These are phyloP conservation scores for Auricularia heimuer DNA, from an alignment of 768 basidiomycete genomes.

Conservation along the genomic window DNA sequence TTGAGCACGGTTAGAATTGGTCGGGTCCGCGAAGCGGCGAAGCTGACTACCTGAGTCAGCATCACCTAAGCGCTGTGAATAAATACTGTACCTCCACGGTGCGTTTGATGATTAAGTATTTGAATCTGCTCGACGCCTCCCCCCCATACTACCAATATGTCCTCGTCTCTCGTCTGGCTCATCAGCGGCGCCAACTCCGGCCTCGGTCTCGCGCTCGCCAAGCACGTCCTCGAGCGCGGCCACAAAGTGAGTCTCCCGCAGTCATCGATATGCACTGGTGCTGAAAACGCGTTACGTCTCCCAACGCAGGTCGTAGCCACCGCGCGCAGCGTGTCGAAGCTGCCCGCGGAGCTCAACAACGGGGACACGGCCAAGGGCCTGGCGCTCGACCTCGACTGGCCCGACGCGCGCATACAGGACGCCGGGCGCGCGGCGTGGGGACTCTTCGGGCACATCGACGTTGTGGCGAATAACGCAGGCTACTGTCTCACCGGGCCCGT, in stretches of 20 bases:
- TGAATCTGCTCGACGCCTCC: not conserved
- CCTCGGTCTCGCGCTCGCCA: slow-evolving; percentile 18
- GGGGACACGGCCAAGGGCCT: not conserved
- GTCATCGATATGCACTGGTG: not conserved
- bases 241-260: slow-evolving; percentile 11
- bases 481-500: not conserved
- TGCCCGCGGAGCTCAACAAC: not conserved
- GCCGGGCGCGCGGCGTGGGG: not conserved
- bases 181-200: slow-evolving; percentile 21
- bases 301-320: not conserved
- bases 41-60: no score
- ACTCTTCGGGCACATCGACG: not conserved
- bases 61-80: not conserved
- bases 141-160: not conserved
- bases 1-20: no score
- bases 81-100: not conserved
- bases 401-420: not conserved
- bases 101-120: not conserved
- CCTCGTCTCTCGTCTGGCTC: slow-evolving; percentile 12
- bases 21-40: no score
- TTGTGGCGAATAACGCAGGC: not conserved
- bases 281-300: no score
- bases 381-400: not conserved
- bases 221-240: slow-evolving; percentile 17
- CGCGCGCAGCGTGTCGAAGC: not conserved